Base-by-base conservation (phyloP, 495 filamentous ascomycete genomes). In the Lasiosphaeria hispida region DNA sequence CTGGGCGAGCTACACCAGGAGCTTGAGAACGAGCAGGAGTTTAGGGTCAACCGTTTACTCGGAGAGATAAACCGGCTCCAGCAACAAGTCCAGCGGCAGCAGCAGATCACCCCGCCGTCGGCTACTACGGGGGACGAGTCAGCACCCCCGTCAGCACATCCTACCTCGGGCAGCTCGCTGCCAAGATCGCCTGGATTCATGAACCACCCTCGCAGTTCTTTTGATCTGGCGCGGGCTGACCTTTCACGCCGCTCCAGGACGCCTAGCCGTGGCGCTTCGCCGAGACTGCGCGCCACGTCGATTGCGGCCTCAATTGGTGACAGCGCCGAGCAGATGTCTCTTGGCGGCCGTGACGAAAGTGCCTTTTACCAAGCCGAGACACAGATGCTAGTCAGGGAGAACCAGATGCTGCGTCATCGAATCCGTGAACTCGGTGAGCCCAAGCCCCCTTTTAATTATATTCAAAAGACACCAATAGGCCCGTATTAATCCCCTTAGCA, bases 1-100 rank as follows among this genome's bases (percentile, higher is more conserved):
- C 72, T 97, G 43, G 93, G 93, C n/a, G 93, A 97, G 72, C 78
- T 98, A 38, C 92, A 97, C 67, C 93, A 98, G 64, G 90, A 96
- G 68, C 78, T 97, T 7, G 94, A 98, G 72, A 89, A 87, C 48
- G 94, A 98, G 69, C 92, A 96, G 71, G 94, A 98, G 72, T 91
- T 86, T 10, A 93, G 96, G 75, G 94, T 98, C 71, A 97, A 97
- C 66, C 87, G 93, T 34, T 84, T 98, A 0, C 79, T 98, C 14
- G 83, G 84, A 51, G 89, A 94, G 83, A 97, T 98, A 62, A 88
- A 91, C 48, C 83, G 86, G 50, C 87, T 96, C 63, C 93, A 96
- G 69, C 72, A 85, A 17, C 90, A 96, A 57, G 77, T 96, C n/a
- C 79, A 88, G 64, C 80, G 77, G 53, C 68, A 75, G 54, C 71